Conservation (phyloP, 192 early-diverging fungal species). For the Spizellomyces punctatus region DNA sequence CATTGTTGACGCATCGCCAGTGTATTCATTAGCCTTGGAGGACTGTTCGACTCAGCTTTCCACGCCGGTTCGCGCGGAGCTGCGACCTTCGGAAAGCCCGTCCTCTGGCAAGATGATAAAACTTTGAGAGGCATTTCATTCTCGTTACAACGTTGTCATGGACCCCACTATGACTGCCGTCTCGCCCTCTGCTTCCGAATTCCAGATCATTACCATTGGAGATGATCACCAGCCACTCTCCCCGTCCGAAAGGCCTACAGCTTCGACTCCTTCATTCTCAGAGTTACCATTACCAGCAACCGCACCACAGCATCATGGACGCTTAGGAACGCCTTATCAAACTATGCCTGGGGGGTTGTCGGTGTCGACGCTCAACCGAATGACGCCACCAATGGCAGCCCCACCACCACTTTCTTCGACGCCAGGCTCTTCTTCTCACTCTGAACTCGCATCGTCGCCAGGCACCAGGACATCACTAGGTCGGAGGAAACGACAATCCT, state of each 20-base stretch:
- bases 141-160: too few species aligned
- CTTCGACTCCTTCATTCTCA: neutral
- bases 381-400: constrained; percentile 2
- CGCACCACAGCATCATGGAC: constrained; percentile 16
- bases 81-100: too few species aligned
- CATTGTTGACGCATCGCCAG: too few species aligned
- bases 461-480: neutral
- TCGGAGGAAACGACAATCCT: neutral
- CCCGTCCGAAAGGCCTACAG: neutral
- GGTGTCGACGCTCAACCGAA: neutral
- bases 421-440: neutral
- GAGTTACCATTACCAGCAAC: constrained; percentile 27
- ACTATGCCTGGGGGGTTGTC: neutral
- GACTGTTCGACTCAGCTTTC: too few species aligned
- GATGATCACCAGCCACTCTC: neutral
- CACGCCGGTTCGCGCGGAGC: too few species aligned
- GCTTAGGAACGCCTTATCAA: neutral
- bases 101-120: too few species aligned
- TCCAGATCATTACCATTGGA: constrained; percentile 14
- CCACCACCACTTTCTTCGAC: constrained; percentile 1
- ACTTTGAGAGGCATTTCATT: too few species aligned
- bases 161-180: neutral
- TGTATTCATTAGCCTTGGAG: too few species aligned
- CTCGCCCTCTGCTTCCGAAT: neutral
- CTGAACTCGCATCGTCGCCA: neutral